A percentile compares a stretch with the other conserved stretches of the same genome.
Evolutionary conservation across 192 early-diverging fungal species (phyloP).

Genomic region (Dimargaris cristalligena): DNA sequence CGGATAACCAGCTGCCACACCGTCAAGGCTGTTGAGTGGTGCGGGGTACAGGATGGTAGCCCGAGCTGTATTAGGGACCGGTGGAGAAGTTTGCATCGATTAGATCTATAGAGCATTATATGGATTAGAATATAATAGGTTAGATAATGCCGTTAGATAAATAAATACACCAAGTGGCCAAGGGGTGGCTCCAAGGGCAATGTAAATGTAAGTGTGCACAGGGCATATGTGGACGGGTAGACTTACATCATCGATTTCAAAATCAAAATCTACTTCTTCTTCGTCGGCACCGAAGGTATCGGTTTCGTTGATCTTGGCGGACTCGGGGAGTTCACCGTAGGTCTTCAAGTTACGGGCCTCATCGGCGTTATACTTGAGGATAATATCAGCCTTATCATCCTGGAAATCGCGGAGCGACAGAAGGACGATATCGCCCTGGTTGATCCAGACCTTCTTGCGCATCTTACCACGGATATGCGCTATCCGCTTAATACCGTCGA

Average conservation of each 20-base stretch:
- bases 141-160: no score
- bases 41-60: no score
- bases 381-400: constrained; percentile 85
- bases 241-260: constrained; percentile 81
- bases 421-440: constrained; percentile 77
- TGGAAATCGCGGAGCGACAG: constrained; percentile 83
- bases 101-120: no score
- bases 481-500: constrained; percentile 75
- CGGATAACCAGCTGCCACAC: no score
- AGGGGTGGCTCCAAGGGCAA: no score
- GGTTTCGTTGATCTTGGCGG: constrained; percentile 53
- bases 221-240: neutral
- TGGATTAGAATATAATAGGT: no score
- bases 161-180: no score
- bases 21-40: no score
- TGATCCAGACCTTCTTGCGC: constrained; percentile 96
- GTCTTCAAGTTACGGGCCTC: constrained; percentile 85
- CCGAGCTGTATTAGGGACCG: no score
- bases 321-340: constrained; percentile 89
- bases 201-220: no score
- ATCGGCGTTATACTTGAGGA: constrained; percentile 90
- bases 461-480: constrained; percentile 95
- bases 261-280: constrained; percentile 66
- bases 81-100: no score
- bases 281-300: constrained; percentile 45